phyloP scores from a whole-genome alignment of 805 yeast species.

The Candida nonsorbophila region DNA sequence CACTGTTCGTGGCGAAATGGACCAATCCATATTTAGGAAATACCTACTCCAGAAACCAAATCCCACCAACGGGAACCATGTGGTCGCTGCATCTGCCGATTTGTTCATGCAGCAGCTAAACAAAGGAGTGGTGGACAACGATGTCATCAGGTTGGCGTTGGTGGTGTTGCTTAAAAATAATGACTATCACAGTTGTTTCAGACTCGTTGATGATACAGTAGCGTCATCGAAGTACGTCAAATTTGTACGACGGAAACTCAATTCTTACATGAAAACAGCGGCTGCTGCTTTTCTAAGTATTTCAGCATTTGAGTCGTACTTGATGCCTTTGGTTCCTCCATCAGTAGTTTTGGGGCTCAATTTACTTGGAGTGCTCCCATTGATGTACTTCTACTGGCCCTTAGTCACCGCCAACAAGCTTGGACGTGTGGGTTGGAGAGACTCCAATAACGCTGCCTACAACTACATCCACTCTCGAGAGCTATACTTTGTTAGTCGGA shows the following conservation, averaged over 20 bases:
- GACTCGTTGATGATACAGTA: conserved; percentile 21
- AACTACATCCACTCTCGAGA: conserved; percentile 27
- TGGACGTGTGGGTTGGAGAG: conserved; percentile 34
- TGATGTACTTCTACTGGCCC: no score
- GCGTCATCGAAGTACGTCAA: conserved; percentile 7
- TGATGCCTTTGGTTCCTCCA: background rate
- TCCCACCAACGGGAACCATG: conserved; percentile 2
- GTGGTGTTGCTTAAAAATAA: conserved; percentile 15
- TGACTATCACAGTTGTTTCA: conserved; percentile 23
- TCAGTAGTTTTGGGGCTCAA: background rate
- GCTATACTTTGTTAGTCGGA: conserved; percentile 22
- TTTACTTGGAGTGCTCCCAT: background rate
- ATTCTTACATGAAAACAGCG: background rate
- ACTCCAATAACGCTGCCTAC: conserved; percentile 20
- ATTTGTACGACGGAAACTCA: background rate
- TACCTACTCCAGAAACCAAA: conserved; percentile 4
- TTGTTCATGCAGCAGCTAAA: background rate
- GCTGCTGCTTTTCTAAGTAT: background rate
- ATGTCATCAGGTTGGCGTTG: conserved; percentile 10
- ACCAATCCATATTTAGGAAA: background rate
- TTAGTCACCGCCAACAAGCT: conserved; percentile 8
- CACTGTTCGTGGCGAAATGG: background rate
- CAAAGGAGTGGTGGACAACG: conserved; percentile 2
- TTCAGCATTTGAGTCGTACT: background rate
- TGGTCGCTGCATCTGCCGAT: background rate